Evolutionary conservation across 805 yeast genomes (phyloP).

Genomic region (Sugiyamaella floridensis): DNA sequence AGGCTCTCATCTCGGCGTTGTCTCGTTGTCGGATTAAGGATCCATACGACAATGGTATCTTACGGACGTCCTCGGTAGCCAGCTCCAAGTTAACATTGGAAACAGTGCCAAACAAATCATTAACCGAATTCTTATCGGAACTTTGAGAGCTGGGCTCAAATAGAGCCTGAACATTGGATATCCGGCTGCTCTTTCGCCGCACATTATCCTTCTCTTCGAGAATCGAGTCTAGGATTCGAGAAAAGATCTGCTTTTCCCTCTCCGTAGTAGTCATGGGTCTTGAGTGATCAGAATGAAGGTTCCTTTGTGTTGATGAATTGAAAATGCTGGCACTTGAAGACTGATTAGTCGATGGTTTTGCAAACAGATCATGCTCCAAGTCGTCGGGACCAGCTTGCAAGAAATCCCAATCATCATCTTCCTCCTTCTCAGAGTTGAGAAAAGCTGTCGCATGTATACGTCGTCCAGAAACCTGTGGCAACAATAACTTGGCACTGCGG

Average conservation of each 20-base stretch:
- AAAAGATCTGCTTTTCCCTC: constrained; percentile 17
- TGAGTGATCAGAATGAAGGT: neutral
- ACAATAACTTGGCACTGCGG: too few species aligned
- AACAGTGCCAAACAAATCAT: neutral
- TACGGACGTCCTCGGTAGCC: constrained; percentile 13
- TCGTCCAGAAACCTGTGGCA: too few species aligned
- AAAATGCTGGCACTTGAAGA: neutral
- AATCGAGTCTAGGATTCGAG: constrained; percentile 17
- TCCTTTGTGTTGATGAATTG: neutral
- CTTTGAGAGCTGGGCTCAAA: constrained; percentile 9
- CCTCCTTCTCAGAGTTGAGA: too few species aligned
- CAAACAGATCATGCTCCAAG: neutral
- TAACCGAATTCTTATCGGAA: neutral
- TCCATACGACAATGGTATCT: constrained; percentile 15
- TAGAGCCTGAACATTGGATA: constrained; percentile 15
- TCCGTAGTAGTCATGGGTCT: constrained; percentile 10
- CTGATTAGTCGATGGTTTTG: neutral
- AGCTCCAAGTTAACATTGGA: constrained; percentile 12
- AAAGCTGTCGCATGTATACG: too few species aligned
- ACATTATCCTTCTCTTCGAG: constrained; percentile 2
- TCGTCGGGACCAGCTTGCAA: neutral
- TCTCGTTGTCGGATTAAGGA: constrained; percentile 8
- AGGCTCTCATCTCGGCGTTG: neutral
- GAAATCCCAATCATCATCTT: neutral
- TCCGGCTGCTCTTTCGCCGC: neutral